Evolutionary conservation across 2,329 filamentous ascomycete genomes (phyloP), one percentile per base, ranked within the genome.

Genomic region (Colletotrichum liaoningense): DNA sequence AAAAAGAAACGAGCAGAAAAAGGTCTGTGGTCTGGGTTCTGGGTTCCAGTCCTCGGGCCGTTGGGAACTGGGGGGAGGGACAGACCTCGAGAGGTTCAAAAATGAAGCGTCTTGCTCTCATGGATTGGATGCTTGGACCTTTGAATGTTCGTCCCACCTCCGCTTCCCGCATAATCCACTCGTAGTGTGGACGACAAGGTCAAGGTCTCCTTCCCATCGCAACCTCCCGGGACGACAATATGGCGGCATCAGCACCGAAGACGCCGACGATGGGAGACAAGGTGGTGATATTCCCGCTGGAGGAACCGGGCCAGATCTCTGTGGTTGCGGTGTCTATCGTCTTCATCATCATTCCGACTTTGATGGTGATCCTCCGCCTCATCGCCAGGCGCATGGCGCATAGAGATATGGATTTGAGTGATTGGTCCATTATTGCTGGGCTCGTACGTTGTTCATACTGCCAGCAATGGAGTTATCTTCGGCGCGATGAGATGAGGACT

Each of bases 361-460:
- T 65, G 5, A 56, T 67, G 5, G 28, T 72, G 8, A 22, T 58
- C 8, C 24, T 74, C 60, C 69, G 69, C 7, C 24, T 74, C 8
- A 11, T 74, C 6, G 60, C 73, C 11, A 62, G 66, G 30, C 73
- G 69, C n/a, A 64, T 74, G 22, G 69, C 73, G 19, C 55, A 72
- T 14, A 56, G 70, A 9, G 52, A 5, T 4, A 35, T 68, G 49
- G 65, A 73, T 14, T 30, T 60, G 12, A 74, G 73, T 46, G 73
- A 73, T 8, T 69, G 67, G 69, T 69, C 59, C 42, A 73, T 73
- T 16, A 59, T 73, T 5, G 64, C 52, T 1, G 73, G 69, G 7
- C 63, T 54, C 5, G n/a, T n/a, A n/a, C n/a, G n/a, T n/a, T n/a
- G n/a, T n/a, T n/a, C n/a, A n/a, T n/a, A n/a, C n/a, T n/a, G n/a